Evolutionary conservation across 805 yeast genomes (phyloP).

Genomic region (Pichia gijzeniarum): DNA sequence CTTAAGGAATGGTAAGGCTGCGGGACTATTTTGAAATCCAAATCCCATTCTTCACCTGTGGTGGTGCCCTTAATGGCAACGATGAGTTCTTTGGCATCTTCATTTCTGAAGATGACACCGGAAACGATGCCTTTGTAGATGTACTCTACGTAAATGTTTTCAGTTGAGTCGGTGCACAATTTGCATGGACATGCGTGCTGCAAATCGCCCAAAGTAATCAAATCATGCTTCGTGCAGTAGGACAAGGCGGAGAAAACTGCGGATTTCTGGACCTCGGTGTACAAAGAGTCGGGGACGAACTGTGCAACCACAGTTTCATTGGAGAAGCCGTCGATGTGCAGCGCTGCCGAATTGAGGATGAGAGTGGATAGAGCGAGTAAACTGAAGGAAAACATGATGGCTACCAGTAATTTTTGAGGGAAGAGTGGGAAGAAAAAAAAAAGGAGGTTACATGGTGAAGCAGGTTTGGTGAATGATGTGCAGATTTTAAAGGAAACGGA

Average conservation of each 20-base stretch:
- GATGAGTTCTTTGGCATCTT: slow-evolving; percentile 35
- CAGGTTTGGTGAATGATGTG: too few relatives aligned
- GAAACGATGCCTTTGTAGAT: slow-evolving; percentile 44
- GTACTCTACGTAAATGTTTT: slow-evolving; percentile 32
- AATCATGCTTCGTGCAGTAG: slow-evolving; percentile 29
- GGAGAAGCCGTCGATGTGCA: too few relatives aligned
- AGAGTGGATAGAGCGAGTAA: too few relatives aligned
- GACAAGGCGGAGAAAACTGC: slow-evolving; percentile 31
- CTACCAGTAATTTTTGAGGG: too few relatives aligned
- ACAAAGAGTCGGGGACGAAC: slow-evolving; percentile 32
- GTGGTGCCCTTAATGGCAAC: slow-evolving; percentile 61
- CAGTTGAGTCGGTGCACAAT: slow-evolving; percentile 24
- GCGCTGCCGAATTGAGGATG: too few relatives aligned
- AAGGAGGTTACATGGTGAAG: too few relatives aligned
- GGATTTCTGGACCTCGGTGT: slow-evolving; percentile 47
- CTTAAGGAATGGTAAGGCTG: slow-evolving; percentile 31
- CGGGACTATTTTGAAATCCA: slow-evolving; percentile 48
- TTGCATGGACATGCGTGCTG: slow-evolving; percentile 31
- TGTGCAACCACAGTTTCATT: not conserved
- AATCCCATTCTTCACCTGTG: slow-evolving; percentile 53
- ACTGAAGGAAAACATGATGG: too few relatives aligned
- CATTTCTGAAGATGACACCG: slow-evolving; percentile 50
- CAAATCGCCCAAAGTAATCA: slow-evolving; percentile 20
- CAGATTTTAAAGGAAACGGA: too few relatives aligned
- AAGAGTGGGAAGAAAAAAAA: too few relatives aligned